phyloP scores from a whole-genome alignment of 2,329 filamentous ascomycete species.

The Teratosphaeria epicoccoides region DNA sequence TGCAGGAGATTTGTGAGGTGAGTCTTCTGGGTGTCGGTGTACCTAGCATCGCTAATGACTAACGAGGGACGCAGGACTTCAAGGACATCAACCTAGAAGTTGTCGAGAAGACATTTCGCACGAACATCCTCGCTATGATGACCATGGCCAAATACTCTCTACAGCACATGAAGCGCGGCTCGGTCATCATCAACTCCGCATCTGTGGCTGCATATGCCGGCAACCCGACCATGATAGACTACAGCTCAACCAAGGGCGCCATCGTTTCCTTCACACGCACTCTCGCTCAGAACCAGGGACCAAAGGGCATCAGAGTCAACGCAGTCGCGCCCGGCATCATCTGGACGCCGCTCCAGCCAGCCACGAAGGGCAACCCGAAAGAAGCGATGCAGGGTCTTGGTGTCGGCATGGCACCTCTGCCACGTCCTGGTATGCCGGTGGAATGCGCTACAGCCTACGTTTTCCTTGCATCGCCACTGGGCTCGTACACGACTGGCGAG shows the following conservation, averaged over 20 bases:
- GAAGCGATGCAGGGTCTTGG: conserved; percentile 60
- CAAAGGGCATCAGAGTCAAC: conserved; percentile 63
- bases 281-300: conserved; percentile 62
- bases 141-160: conserved; percentile 68
- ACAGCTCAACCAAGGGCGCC: conserved; percentile 69
- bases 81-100: conserved; percentile 63
- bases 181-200: conserved; percentile 72
- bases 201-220: conserved; percentile 69
- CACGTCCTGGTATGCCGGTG: conserved; percentile 42
- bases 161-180: conserved; percentile 62
- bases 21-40: not conserved
- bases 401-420: conserved; percentile 35
- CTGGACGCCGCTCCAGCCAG: conserved; percentile 65
- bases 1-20: not conserved
- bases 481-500: conserved; percentile 66
- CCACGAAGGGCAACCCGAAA: conserved; percentile 53
- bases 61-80: conserved; percentile 45
- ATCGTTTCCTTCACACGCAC: conserved; percentile 69
- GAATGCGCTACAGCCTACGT: conserved; percentile 76
- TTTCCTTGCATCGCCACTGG: conserved; percentile 52
- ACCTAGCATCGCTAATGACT: not conserved
- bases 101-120: conserved; percentile 69
- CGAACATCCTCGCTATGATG: conserved; percentile 69
- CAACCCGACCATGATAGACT: conserved; percentile 68
- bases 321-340: conserved; percentile 67